Evolutionary conservation across 768 basidiomycete species (phyloP).

Genomic region (Termitomyces sp.): DNA sequence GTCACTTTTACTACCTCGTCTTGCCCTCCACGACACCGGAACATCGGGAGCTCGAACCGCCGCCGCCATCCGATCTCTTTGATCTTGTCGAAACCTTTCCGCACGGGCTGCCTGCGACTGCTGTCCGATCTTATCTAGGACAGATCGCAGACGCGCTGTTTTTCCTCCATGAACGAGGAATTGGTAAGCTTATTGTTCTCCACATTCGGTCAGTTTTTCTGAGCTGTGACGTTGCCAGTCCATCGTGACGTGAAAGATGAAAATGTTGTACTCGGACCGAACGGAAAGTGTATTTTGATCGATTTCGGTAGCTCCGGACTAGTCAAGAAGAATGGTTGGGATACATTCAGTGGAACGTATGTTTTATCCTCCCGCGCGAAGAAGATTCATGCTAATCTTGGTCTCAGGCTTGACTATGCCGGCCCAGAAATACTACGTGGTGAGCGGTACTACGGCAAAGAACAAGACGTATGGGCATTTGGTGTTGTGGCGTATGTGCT

Average conservation of each 20-base stretch:
- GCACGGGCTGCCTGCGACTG: conserved; percentile 69
- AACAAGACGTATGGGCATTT: conserved; percentile 98
- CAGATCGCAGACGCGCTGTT: conserved; percentile 89
- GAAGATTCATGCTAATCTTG: conserved; percentile 6
- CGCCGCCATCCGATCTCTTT: conserved; percentile 81
- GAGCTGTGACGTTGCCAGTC: conserved; percentile 39
- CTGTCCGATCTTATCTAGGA: conserved; percentile 80
- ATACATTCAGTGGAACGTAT: conserved; percentile 90
- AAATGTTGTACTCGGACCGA: conserved; percentile 80
- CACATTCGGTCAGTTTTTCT: background rate
- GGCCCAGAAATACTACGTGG: conserved; percentile 95
- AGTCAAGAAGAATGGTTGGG: conserved; percentile 81
- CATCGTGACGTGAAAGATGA: conserved; percentile 99
- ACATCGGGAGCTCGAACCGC: conserved; percentile 41
- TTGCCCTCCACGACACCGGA: conserved; percentile 73
- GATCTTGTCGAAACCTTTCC: conserved; percentile 91
- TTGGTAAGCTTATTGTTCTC: conserved; percentile 51
- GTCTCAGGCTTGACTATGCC: conserved; percentile 80
- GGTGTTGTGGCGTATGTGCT: conserved; percentile 97
- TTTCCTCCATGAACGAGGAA: conserved; percentile 89
- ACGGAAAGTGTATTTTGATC: conserved; percentile 86
- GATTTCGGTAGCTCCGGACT: conserved; percentile 95
- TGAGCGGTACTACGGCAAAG: conserved; percentile 91
- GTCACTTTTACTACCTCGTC: conserved; percentile 93
- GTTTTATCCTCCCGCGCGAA: conserved; percentile 25